These are phyloP conservation scores for Russula foetens DNA, from an alignment of 768 basidiomycete species.

Conservation along the genomic window DNA sequence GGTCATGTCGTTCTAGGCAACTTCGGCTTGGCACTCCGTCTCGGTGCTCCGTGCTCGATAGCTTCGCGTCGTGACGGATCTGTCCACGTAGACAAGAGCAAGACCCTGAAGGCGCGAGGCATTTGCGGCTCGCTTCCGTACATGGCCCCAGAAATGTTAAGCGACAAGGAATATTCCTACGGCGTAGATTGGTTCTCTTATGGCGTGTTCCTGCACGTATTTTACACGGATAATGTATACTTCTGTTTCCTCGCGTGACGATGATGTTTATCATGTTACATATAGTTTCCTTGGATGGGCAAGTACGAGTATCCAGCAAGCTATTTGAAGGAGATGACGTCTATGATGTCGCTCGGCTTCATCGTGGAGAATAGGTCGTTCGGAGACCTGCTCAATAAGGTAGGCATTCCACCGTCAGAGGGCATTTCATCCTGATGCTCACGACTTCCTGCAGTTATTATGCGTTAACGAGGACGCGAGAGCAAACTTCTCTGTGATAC, in stretches of 20 bases:
- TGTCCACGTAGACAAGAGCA: neutral
- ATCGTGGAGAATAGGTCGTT: slow-evolving; percentile 1
- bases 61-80: neutral
- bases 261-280: neutral
- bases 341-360: neutral
- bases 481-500: slow-evolving; percentile 5
- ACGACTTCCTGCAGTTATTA: neutral
- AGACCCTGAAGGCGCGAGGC: neutral
- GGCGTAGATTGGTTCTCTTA: slow-evolving; percentile 18
- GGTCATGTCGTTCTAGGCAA: slow-evolving; percentile 90
- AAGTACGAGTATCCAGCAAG: slow-evolving; percentile 5
- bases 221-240: slow-evolving; percentile 11
- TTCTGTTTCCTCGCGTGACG: neutral
- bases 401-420: neutral
- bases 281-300: slow-evolving; percentile 16
- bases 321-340: slow-evolving; percentile 11
- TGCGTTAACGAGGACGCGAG: slow-evolving; percentile 4
- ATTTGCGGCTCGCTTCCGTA: slow-evolving; percentile 14
- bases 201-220: slow-evolving; percentile 14
- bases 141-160: slow-evolving; percentile 18
- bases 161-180: slow-evolving; percentile 12
- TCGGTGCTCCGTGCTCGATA: neutral
- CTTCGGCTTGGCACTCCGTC: slow-evolving; percentile 44
- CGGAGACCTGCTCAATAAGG: slow-evolving; percentile 6
- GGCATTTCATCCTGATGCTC: neutral